Evolutionary conservation across 768 basidiomycete genomes (phyloP), one percentile per base, ranked within the genome.

Genomic region (Lentinula edodes): DNA sequence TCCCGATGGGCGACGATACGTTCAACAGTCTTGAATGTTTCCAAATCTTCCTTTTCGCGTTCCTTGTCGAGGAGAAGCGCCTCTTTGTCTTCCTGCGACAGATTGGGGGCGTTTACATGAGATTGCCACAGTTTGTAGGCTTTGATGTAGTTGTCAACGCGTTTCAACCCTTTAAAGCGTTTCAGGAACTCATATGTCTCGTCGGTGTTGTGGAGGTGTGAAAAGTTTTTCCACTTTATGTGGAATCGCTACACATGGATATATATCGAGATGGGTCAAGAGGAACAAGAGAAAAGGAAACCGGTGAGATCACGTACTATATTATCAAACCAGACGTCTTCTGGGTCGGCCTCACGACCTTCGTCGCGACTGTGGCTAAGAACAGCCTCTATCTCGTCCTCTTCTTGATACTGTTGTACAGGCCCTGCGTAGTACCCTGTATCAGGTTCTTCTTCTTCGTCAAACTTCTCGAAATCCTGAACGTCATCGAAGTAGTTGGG

Each of bases 141-240:
- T 71, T 95, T 96, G 83, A 99, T 97, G 75, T 98, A 99, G 75
- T 99, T 98, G 76, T 98, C 97, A 64, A 99, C 93, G 55, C 95
- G 91, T 74, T 98, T 98, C 66, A 97, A 81, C 32, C 97, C 97
- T 71, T 88, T 91, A 83, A 90, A 98, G 28, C 90, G 86, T 74
- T 96, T 98, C 62, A 98, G 78, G 74, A 96, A 98, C 70, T 94
- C 89, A 78, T 98, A 97, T 15, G 89, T 89, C 75, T 99, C 97
- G 71, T 98, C 96, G n/a, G 97, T 99, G 70, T 99, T 98, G 79
- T 98, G 97, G 15, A 98, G 82, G 72, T 98, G 96, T 9, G 95
- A 97, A 74, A 95, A 98, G 67, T 87, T 88, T 75, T 98, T 98
- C 97, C 97, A 99, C 75, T 99, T 99, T 80, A 99, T 95, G 72